Evolutionary conservation across 345 rosid genomes (phyloP), one percentile per base, ranked within the genome.

Genomic region (Nasturtium officinale): DNA sequence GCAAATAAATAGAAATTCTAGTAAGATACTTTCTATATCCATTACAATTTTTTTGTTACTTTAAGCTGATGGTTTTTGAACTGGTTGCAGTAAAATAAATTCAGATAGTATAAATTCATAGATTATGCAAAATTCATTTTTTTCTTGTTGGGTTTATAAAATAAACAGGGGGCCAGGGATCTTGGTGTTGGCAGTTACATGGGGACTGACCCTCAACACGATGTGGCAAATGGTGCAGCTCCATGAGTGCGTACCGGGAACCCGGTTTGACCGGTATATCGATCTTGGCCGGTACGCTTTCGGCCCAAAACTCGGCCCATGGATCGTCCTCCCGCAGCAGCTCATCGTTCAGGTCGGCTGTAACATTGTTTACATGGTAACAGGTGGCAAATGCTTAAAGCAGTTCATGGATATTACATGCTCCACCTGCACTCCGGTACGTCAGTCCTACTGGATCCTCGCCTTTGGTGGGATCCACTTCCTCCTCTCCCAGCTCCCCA

Each of bases 181-280:
- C 29, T 57, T 85, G 81, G 82, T 85, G 50, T 32, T 94, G 69
- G 82, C 57, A 37, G 12, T 90, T 61, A 89, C 97, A 5, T 95
- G 99, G 97, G 83, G 83, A 86, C 79, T 89, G 80, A 95, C 99
- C 23, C 69, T 95, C 69, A 88, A 89, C 85, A 91, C 93, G 7
- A 88, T 91, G 96, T 91, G 99, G 99, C 96, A 95, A 81, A 89
- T 95, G 96, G 87, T 89, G 55, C 88, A 91, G 69, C 91, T 95
- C 28, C 97, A 95, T 29, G 97, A 91, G 74, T 89, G 97, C 23
- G 91, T 91, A 33, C 97, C 91, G 0, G 96, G 99, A 50, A 89
- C 82, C 65, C 87, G 97, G 8, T 95, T 94, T 11, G 96, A 95
- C 72, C 88, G 97, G 26, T 95, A 91, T 62, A n/a, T 91, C 3